Evolutionary conservation across 495 filamentous ascomycete genomes (phyloP), one percentile per base, ranked within the genome.

Genomic region (Immersiella caudata): DNA sequence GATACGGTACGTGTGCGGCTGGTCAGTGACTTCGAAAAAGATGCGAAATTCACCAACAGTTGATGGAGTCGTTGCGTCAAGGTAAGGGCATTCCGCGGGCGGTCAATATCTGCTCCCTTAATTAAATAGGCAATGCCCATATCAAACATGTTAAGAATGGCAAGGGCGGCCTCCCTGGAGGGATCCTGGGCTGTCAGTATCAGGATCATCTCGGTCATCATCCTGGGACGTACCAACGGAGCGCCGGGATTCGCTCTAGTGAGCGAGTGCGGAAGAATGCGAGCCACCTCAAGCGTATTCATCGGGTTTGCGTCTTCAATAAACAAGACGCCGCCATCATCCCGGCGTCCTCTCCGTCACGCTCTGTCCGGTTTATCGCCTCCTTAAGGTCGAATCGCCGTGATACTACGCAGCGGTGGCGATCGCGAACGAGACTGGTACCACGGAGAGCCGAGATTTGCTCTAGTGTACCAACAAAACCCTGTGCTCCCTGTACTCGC

Each of bases 141-240:
- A 57, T 74, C 71, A 61, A 74, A 71, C 60, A 71, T 74, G 33
- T 72, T 74, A 49, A 74, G 68, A 50, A 74, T 64, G 50, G 62
- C 67, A 36, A 74, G 70, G 66, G 62, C 33, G 21, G 66, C 67
- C 66, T 72, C 57, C 65, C 64, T 72, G 6, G 52, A 67, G 9
- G 46, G 57, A 29, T 60, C 40, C 67, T 66, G 62, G 52, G 20
- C 50, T 50, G 59, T 27, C 49, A 49, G 33, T 36, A 36, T 36
- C 12, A 36, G 33, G 33, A 36, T 36, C 12, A 36, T 36, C 33
- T 36, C 6, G 33, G 33, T 36, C 33, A 12, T 36, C 33, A 36
- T 36, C 33, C 33, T 36, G 33, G 33, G 33, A 36, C 33, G 33
- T 36, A 36, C 33, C 33, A 36, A 36, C 33, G 33, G 33, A 36